Conservation (phyloP, 768 basidiomycete species). For the Mycena rosella region DNA sequence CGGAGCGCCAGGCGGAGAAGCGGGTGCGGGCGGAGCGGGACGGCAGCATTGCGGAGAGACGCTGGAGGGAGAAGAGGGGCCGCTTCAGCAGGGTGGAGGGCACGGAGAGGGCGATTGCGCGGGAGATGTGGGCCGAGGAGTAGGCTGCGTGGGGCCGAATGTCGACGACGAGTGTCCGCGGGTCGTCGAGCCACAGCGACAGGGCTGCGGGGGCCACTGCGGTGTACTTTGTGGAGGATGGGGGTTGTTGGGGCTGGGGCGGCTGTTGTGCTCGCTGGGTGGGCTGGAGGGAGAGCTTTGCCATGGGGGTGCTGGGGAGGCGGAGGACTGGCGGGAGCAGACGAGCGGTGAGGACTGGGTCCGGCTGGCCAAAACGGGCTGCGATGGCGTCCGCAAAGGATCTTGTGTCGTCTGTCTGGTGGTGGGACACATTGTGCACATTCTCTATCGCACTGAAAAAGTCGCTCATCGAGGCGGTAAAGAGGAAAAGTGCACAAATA, state of each 20-base stretch:
- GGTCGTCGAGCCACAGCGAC: slow-evolving; percentile 48
- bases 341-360: slow-evolving; percentile 53
- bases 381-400: slow-evolving; percentile 70
- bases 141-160: slow-evolving; percentile 87
- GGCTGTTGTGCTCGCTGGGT: neutral
- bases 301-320: slow-evolving; percentile 41
- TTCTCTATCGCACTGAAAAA: slow-evolving; percentile 56
- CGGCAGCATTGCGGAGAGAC: slow-evolving; percentile 86
- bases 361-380: slow-evolving; percentile 55
- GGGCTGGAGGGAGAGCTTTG: slow-evolving; percentile 37
- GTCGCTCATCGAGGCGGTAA: slow-evolving; percentile 40
- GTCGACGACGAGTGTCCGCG: slow-evolving; percentile 80
- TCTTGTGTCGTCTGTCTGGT: slow-evolving; percentile 47
- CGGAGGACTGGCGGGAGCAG: slow-evolving; percentile 45
- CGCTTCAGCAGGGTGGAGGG: slow-evolving; percentile 96
- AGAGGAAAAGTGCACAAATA: too few species aligned
- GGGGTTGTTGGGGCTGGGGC: slow-evolving; percentile 1
- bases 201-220: slow-evolving; percentile 45
- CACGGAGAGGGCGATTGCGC: slow-evolving; percentile 87
- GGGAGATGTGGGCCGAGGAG: slow-evolving; percentile 71
- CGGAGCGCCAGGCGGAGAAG: slow-evolving; percentile 71
- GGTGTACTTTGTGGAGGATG: slow-evolving; percentile 38
- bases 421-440: neutral
- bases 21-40: slow-evolving; percentile 65
- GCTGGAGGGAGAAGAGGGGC: slow-evolving; percentile 84